A percentile compares a stretch with the other conserved stretches of the same genome.
These are phyloP conservation scores for Boletus rufocinnamomeus DNA, from an alignment of 768 basidiomycete species.

Conservation along the genomic window DNA sequence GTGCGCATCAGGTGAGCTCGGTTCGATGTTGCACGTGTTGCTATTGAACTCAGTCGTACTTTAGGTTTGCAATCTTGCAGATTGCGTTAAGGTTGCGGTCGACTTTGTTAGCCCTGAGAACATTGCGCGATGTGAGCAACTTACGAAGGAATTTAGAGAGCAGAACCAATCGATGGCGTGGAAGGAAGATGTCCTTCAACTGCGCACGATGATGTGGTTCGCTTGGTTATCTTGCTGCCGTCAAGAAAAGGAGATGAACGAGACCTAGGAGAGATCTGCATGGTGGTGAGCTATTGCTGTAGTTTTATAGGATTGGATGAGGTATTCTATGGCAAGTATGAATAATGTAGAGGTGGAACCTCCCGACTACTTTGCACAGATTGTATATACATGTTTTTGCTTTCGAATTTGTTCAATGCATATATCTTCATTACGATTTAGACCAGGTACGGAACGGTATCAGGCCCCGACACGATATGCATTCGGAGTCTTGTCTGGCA, in stretches of 20 bases:
- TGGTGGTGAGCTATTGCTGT: conserved; percentile 18
- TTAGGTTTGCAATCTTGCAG: conserved; percentile 89
- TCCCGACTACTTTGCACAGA: conserved; percentile 19
- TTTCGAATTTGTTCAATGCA: conserved; percentile 19
- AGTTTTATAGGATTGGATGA: conserved; percentile 20
- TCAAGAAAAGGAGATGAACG: conserved; percentile 46
- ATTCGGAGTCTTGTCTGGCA: background rate
- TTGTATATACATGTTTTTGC: conserved; percentile 34
- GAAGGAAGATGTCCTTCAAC: conserved; percentile 93
- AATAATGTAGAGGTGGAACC: conserved; percentile 32
- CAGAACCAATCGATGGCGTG: conserved; percentile 87
- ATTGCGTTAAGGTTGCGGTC: conserved; percentile 93
- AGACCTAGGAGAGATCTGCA: conserved; percentile 18
- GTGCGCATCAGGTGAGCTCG: conserved; percentile 76
- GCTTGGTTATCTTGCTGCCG: conserved; percentile 76
- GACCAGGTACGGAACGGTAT: background rate
- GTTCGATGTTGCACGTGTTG: background rate
- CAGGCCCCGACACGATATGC: background rate
- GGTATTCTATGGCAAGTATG: conserved; percentile 31
- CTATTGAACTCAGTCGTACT: conserved; percentile 7
- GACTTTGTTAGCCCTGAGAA: conserved; percentile 97
- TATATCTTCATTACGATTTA: conserved; percentile 3
- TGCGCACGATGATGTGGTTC: conserved; percentile 93
- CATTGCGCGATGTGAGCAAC: conserved; percentile 77
- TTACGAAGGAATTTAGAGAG: conserved; percentile 87